A percentile compares a stretch with the other conserved stretches of the same genome.
phyloP scores from a whole-genome alignment of 768 basidiomycete genomes.

The Lyophyllum atratum region DNA sequence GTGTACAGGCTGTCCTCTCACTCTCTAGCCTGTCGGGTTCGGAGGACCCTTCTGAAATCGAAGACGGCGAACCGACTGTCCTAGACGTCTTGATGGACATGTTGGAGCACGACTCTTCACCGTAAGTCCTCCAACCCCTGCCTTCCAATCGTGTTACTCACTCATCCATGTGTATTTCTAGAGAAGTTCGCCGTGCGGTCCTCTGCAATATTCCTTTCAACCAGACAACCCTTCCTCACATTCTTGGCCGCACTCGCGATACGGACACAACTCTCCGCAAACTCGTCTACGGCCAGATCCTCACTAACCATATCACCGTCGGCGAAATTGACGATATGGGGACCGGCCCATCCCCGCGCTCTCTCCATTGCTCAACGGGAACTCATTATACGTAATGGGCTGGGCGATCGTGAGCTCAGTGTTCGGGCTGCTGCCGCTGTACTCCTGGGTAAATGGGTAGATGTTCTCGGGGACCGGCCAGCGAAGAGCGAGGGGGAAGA shows the following conservation, averaged over 20 bases:
- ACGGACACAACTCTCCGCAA: slow-evolving; percentile 75
- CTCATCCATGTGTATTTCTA: slow-evolving; percentile 26
- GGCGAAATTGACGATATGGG: slow-evolving; percentile 34
- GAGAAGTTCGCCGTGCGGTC: slow-evolving; percentile 85
- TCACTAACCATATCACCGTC: slow-evolving; percentile 42
- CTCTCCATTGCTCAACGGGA: slow-evolving; percentile 77
- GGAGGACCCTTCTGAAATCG: slow-evolving; percentile 61
- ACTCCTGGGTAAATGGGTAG: slow-evolving; percentile 78
- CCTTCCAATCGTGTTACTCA: neutral
- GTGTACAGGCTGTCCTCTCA: slow-evolving; percentile 79
- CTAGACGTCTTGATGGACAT: slow-evolving; percentile 66
- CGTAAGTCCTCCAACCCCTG: slow-evolving; percentile 49
- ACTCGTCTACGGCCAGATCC: slow-evolving; percentile 63
- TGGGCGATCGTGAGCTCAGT: slow-evolving; percentile 79
- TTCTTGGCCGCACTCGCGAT: slow-evolving; percentile 81
- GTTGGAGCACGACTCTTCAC: slow-evolving; percentile 70
- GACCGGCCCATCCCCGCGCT: slow-evolving; percentile 61
- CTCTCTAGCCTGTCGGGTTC: slow-evolving; percentile 75
- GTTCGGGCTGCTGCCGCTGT: slow-evolving; percentile 74
- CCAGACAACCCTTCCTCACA: slow-evolving; percentile 53
- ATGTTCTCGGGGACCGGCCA: slow-evolving; percentile 43
- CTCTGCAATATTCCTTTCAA: slow-evolving; percentile 70
- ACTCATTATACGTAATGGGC: slow-evolving; percentile 74
- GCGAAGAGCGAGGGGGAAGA: slow-evolving; percentile 35
- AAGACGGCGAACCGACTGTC: slow-evolving; percentile 50